A percentile compares a stretch with the other conserved stretches of the same genome.
phyloP scores from a whole-genome alignment of 2,329 filamentous ascomycete genomes.

The Botrytis byssoidea region DNA sequence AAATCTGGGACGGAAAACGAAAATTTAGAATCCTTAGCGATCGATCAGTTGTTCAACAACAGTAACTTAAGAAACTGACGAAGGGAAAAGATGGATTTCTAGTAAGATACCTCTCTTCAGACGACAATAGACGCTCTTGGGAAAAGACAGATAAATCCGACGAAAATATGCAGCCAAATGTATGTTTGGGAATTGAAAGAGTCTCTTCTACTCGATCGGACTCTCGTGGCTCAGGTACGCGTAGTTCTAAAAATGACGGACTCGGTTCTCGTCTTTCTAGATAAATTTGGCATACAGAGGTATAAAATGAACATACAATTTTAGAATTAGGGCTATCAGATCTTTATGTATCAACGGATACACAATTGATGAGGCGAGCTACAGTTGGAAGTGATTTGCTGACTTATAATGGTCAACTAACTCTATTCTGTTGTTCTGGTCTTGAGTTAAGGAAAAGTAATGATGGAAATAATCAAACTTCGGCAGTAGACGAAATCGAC shows the following conservation, averaged over 20 bases:
- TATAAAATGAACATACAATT: background rate
- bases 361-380: background rate
- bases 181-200: background rate
- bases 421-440: background rate
- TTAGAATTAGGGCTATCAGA: background rate
- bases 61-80: background rate
- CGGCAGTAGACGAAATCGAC: rapidly evolving
- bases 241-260: background rate
- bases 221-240: no score
- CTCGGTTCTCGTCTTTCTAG: background rate
- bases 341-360: background rate
- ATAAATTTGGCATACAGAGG: background rate
- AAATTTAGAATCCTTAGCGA: background rate
- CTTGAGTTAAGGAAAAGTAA: rapidly evolving
- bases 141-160: background rate
- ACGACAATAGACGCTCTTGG: background rate
- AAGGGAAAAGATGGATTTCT: background rate
- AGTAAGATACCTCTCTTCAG: background rate
- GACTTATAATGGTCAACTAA: background rate
- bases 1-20: background rate
- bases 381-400: background rate
- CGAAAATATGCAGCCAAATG: background rate
- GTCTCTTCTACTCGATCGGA: background rate
- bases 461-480: rapidly evolving
- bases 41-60: background rate